Evolutionary conservation across 2,329 filamentous ascomycete genomes (phyloP).

Genomic region (Pseudogymnoascus sp.): DNA sequence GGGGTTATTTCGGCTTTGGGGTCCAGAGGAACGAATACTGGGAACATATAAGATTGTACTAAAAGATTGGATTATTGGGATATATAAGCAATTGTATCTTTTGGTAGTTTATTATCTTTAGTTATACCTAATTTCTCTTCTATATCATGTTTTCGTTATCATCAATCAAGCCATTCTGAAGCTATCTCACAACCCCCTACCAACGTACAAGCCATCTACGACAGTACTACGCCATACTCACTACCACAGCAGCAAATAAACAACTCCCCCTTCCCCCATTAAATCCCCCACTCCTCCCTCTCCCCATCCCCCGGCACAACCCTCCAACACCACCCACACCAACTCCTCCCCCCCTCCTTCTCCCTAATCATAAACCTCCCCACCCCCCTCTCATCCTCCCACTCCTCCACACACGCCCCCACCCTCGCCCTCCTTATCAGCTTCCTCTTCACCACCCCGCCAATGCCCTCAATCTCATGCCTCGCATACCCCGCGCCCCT

Average conservation of each 20-base stretch:
- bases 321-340: conserved; percentile 87
- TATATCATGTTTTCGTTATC: not conserved
- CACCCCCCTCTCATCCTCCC: conserved; percentile 65
- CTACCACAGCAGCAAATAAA: too few relatives aligned
- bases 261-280: not conserved
- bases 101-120: not conserved
- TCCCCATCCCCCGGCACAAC: conserved; percentile 56
- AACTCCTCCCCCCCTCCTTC: conserved; percentile 62
- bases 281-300: conserved; percentile 12
- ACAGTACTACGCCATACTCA: too few relatives aligned
- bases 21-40: not conserved
- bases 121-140: not conserved
- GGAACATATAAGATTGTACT: not conserved
- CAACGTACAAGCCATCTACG: not conserved
- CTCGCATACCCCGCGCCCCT: conserved; percentile 64
- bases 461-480: conserved; percentile 87
- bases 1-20: not conserved
- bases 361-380: conserved; percentile 64
- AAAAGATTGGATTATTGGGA: not conserved
- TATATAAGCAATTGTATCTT: not conserved
- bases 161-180: not conserved
- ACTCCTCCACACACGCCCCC: conserved; percentile 78
- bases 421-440: conserved; percentile 74
- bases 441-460: conserved; percentile 80
- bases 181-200: not conserved